phyloP scores from a whole-genome alignment of 495 filamentous ascomycete genomes.

The Podospora conica region DNA sequence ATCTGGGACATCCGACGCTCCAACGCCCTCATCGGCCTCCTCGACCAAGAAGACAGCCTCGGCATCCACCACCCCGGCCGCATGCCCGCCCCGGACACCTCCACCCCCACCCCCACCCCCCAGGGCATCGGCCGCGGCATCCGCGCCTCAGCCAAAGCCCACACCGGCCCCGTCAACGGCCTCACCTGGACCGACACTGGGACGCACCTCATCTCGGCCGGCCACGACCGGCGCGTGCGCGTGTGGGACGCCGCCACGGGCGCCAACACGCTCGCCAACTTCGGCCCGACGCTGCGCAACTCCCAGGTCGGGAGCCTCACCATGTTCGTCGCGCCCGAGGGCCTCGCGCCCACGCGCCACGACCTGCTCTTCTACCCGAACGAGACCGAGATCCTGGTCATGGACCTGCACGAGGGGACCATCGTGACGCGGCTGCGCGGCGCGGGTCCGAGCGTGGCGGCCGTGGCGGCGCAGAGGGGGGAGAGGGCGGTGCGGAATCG shows the following conservation, averaged over 20 bases:
- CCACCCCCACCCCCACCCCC: conserved; percentile 24
- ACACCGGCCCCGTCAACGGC: conserved; percentile 73
- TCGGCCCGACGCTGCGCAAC: conserved; percentile 73
- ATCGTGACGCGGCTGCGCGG: conserved; percentile 62
- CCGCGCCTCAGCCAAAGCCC: conserved; percentile 54
- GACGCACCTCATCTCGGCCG: conserved; percentile 63
- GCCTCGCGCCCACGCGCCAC: conserved; percentile 43
- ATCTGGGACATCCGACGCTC: conserved; percentile 79
- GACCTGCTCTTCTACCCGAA: conserved; percentile 72
- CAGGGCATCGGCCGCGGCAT: conserved; percentile 36
- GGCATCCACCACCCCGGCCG: conserved; percentile 40
- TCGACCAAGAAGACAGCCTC: conserved; percentile 77
- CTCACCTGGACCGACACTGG: conserved; percentile 78
- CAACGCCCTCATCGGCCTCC: conserved; percentile 61
- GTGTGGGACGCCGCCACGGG: conserved; percentile 78
- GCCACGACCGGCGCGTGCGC: conserved; percentile 73
- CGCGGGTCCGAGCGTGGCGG: conserved; percentile 47
- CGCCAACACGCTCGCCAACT: conserved; percentile 76
- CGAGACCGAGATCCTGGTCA: conserved; percentile 67
- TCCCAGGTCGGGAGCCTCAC: conserved; percentile 55
- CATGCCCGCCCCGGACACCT: conserved; percentile 26
- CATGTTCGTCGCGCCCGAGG: conserved; percentile 55
- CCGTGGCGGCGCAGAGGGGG: conserved; percentile 29
- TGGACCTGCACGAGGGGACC: conserved; percentile 68
- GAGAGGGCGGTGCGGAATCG: conserved; percentile 47